These are phyloP conservation scores for Trebouxia gelatinosa DNA, from an alignment of 163 green algal species.

Conservation along the genomic window DNA sequence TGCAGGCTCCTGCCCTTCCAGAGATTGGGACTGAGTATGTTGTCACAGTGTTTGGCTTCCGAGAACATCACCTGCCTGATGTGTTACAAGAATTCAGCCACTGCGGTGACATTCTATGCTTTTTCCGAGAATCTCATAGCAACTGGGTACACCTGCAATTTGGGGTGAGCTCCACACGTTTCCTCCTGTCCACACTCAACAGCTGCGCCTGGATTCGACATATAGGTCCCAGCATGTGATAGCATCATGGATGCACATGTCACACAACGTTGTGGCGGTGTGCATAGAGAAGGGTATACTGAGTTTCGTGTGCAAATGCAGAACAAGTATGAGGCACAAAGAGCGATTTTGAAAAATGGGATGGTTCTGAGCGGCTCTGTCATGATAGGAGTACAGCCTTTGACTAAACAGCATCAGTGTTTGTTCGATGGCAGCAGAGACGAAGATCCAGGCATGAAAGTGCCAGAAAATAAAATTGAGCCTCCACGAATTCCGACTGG, in stretches of 20 bases:
- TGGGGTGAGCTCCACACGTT: slow-evolving; percentile 26
- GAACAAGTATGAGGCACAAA: slow-evolving; percentile 75
- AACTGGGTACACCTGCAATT: slow-evolving; percentile 87
- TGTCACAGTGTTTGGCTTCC: slow-evolving; percentile 82
- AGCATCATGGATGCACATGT: slow-evolving; percentile 1
- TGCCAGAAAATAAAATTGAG: too few relatives aligned
- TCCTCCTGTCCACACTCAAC: neutral
- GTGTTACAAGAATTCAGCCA: slow-evolving; percentile 64
- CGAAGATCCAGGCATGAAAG: neutral
- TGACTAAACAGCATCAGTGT: slow-evolving; percentile 31
- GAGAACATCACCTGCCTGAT: neutral
- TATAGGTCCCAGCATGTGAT: neutral
- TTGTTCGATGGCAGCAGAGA: neutral
- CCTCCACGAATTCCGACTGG: too few relatives aligned
- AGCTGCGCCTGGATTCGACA: too few relatives aligned
- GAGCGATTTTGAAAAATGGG: slow-evolving; percentile 70
- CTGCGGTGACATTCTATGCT: slow-evolving; percentile 78
- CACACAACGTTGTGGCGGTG: too few relatives aligned
- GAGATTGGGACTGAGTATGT: too few relatives aligned
- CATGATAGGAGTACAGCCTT: slow-evolving; percentile 80
- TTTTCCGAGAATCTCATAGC: slow-evolving; percentile 48
- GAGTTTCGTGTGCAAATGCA: slow-evolving; percentile 33
- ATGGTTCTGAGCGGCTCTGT: slow-evolving; percentile 57
- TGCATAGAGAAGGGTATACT: neutral
- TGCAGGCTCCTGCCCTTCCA: too few relatives aligned